A percentile compares a stretch with the other conserved stretches of the same genome.
Conservation (phyloP, 1,284 basidiomycete species). For the Prillingera fragicola region DNA sequence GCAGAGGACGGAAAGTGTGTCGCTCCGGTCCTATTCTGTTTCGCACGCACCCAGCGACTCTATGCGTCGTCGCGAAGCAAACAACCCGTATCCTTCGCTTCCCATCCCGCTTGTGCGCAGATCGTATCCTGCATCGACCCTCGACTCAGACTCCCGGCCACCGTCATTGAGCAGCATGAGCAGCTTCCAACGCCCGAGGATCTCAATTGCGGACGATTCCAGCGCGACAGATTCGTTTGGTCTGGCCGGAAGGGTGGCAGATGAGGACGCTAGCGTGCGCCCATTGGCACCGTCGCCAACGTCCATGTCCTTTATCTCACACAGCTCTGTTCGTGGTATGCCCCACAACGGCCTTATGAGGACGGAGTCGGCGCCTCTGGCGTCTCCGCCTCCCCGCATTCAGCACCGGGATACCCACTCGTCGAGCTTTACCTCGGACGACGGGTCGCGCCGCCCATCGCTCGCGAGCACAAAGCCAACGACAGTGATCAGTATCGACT, state of each 20-base stretch:
- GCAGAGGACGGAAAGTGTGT: constrained; percentile 37
- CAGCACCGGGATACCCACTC: constrained; percentile 8
- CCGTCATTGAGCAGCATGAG: constrained; percentile 23
- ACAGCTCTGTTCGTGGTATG: constrained; percentile 17
- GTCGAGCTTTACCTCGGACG: constrained; percentile 7
- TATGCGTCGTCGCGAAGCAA: constrained; percentile 27
- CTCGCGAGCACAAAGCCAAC: constrained; percentile 80
- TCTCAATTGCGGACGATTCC: constrained; percentile 19
- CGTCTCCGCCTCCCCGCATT: background rate
- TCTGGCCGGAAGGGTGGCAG: constrained; percentile 56
- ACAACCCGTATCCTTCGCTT: constrained; percentile 45
- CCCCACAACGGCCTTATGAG: no score
- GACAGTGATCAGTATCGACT: constrained; percentile 80
- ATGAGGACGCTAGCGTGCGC: constrained; percentile 81
- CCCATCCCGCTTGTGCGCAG: constrained; percentile 28
- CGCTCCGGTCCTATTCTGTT: constrained; percentile 29
- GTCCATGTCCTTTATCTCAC: constrained; percentile 27
- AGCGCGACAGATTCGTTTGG: constrained; percentile 5
- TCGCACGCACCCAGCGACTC: constrained; percentile 17
- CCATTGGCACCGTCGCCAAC: constrained; percentile 82
- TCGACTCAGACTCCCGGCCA: constrained; percentile 23
- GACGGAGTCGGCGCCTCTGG: constrained; percentile 10
- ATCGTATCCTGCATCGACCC: constrained; percentile 22
- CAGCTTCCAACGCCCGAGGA: constrained; percentile 14
- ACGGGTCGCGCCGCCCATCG: constrained; percentile 41